Evolutionary conservation across 202 grass and related monocot species (phyloP).

Genomic region (Schoenoplectus tabernaemontani): DNA sequence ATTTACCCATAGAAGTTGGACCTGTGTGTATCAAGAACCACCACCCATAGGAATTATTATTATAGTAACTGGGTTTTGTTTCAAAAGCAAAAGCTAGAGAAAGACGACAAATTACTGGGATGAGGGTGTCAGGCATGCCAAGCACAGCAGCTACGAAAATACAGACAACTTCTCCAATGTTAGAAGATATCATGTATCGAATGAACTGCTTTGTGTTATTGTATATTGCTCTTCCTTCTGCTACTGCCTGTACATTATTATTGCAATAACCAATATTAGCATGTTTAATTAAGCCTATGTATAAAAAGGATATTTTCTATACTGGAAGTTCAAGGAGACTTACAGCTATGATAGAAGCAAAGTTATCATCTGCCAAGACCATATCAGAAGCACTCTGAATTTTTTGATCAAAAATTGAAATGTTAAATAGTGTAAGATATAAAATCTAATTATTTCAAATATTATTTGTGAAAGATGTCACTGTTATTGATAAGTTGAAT

Average conservation of each 20-base stretch:
- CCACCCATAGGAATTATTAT: background rate
- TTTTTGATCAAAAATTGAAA: conserved; percentile 12
- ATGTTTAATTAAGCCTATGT: conserved; percentile 7
- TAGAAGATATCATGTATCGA: conserved; percentile 98
- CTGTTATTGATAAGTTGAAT: conserved; percentile 17
- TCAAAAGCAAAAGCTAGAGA: background rate
- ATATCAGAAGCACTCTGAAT: conserved; percentile 98
- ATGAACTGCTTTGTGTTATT: conserved; percentile 99
- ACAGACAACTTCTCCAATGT: conserved; percentile 98
- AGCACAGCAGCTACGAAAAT: conserved; percentile 97
- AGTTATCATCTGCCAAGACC: conserved; percentile 99
- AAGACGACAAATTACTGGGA: conserved; percentile 55
- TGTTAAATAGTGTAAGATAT: background rate
- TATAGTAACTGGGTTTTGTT: background rate
- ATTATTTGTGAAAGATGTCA: background rate
- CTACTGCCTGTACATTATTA: conserved; percentile 69
- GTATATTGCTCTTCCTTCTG: conserved; percentile 96
- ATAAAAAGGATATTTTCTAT: conserved; percentile 21
- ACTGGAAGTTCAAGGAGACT: conserved; percentile 29
- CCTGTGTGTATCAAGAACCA: conserved; percentile 39
- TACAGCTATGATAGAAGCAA: conserved; percentile 98
- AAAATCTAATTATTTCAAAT: conserved; percentile 5
- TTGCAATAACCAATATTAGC: conserved; percentile 27
- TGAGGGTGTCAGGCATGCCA: conserved; percentile 89
- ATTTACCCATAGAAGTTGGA: conserved; percentile 98